Evolutionary conservation across 1,284 basidiomycete species (phyloP), one percentile per base, ranked within the genome.

Genomic region (Takashimella koratensis): DNA sequence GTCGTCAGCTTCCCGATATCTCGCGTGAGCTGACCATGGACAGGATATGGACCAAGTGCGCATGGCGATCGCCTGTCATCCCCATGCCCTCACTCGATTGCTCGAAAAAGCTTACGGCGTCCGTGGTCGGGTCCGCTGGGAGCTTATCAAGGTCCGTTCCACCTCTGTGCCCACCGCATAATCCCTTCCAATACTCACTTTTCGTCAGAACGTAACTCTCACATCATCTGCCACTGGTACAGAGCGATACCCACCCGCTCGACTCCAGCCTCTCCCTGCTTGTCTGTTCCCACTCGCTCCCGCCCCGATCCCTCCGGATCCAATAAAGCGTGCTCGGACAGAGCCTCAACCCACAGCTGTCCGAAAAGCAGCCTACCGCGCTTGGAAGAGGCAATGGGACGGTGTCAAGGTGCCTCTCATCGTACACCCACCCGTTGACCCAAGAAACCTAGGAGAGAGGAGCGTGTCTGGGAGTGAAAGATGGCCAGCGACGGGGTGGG

Each of bases 21-120:
- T n/a, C n/a, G n/a, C n/a, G n/a, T n/a, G n/a, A n/a, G n/a, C n/a
- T n/a, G n/a, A n/a, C n/a, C n/a, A n/a, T n/a, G n/a, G n/a, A n/a
- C 39, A 71, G 67, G 59, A 60, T 16, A 51, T 69, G 3, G 53
- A 52, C 20, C 45, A 59, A 5, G 45, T 74, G 1, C 58, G 63
- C 5, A 65, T 66, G 10, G 72, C 72, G 0, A 67, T 68, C 3
- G 66, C 66, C 5, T 65, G 59, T 50, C 67, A 73, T 47, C 67
- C 68, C 0, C 71, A 74, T 55, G 70, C 70, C 1, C 49, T 73
- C 16, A 19, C 19, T 20, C 55, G 72, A 16, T 49, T 73, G 11
- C 42, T 71, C 3, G 57, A 63, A 23, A 58, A 63, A 20, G 47
- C 48, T 0, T 71, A 69, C 45, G 66, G 59, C 0, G 62, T 56